Base-by-base conservation (phyloP, 768 basidiomycete species). In the Tephrocybe sp. region DNA sequence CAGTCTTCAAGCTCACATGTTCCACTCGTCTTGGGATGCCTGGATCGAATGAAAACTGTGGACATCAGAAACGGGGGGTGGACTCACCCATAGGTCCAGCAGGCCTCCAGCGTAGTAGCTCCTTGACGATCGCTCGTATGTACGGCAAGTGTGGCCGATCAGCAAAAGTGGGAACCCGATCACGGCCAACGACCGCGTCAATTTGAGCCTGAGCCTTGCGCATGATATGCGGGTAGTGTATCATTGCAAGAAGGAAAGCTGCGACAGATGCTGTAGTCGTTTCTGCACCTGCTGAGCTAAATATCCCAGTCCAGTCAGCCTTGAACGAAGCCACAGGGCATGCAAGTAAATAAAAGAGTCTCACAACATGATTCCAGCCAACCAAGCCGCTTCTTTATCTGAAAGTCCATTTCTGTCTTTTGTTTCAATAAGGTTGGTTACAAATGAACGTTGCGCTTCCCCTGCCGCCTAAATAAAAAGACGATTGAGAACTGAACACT, bases 281-380 rank as follows among this genome's bases (percentile, higher is more conserved):
- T 36, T 47, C 45, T 9, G 45, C 31, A n/a, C 45, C 45, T 47
- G 45, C 45, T 7, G 34, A 9, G 13, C 45, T 47, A 42, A 42
- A 30, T 30, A 30, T 30, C 29, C 12, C 29, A 30, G 29, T 7
- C 12, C 29, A 30, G 12, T 30, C 12, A 7, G 29, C 6, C 12
- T 6, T 6, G 12, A 30, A 6, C 29, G 29, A 7, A 12, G 12
- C 29, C 12, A 30, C 7, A 30, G 29, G 29, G 6, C 7, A 30
- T 30, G n/a, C n/a, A n/a, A n/a, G n/a, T n/a, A n/a, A n/a, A n/a
- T n/a, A n/a, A n/a, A 30, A 30, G 7, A 36, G 23, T 9, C 45
- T 30, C 21, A 47, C 45, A 47, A 47, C 45, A 47, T 37, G 12
- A 37, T 37, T 15, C 45, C 45, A 16, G 45, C 45, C 16, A 47